A percentile compares a stretch with the other conserved stretches of the same genome.
Conservation (phyloP, 2,329 filamentous ascomycete genomes). For the Neonectria punicea region DNA sequence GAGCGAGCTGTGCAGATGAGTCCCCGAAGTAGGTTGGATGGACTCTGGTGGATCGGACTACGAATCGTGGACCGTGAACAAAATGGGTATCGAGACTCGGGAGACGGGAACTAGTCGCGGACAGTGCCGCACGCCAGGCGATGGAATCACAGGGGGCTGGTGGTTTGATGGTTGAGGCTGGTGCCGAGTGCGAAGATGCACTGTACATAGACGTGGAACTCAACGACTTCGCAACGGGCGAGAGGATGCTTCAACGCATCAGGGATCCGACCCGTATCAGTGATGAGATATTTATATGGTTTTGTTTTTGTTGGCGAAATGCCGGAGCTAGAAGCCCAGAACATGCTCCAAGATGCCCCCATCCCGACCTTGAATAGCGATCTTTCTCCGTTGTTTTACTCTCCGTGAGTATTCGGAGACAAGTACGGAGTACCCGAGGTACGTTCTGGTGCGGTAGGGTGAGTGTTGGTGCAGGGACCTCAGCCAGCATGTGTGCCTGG, state of each 20-base stretch:
- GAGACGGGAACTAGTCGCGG: conserved; percentile 24
- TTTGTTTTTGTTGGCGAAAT: conserved; percentile 20
- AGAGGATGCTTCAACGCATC: conserved; percentile 33
- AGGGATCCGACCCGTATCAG: conserved; percentile 2
- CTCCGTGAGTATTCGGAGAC: not conserved
- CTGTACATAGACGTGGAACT: conserved; percentile 24
- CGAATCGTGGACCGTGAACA: not conserved
- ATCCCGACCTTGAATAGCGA: conserved; percentile 7
- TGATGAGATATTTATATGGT: conserved; percentile 17
- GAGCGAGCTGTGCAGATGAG: not conserved
- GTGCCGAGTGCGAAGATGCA: conserved; percentile 13
- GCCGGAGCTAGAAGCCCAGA: conserved; percentile 1
- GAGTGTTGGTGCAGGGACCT: conserved; percentile 15
- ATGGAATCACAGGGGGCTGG: conserved; percentile 35
- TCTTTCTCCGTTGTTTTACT: not conserved
- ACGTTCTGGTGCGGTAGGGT: conserved; percentile 12
- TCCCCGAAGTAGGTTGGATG: not conserved
- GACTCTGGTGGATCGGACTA: not conserved
- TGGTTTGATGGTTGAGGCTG: conserved; percentile 27
- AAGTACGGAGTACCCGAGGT: not conserved
- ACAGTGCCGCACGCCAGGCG: conserved; percentile 17
- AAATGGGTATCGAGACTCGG: not conserved
- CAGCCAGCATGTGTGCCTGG: conserved; percentile 3
- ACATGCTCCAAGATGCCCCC: not conserved
- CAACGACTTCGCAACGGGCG: conserved; percentile 25